A percentile compares a stretch with the other conserved stretches of the same genome.
phyloP scores from a whole-genome alignment of 352 stramenopile species.

The Phytophthora hybrid region DNA sequence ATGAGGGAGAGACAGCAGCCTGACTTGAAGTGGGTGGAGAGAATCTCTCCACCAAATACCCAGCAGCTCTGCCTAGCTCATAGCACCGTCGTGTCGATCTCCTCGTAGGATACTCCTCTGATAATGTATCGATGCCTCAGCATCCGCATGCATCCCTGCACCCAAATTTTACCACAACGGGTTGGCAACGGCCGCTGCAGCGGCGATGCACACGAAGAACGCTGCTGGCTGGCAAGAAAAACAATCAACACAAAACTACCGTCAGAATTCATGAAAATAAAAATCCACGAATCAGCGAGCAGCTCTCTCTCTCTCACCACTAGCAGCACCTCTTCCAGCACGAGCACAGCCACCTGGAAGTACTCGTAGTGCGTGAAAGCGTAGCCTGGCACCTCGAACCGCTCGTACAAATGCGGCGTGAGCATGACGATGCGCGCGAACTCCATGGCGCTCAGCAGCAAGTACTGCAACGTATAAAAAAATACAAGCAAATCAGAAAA shows the following conservation, averaged over 20 bases:
- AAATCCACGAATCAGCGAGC: neutral
- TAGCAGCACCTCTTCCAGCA: slow-evolving; percentile 69
- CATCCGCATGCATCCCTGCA: slow-evolving; percentile 8
- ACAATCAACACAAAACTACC: neutral
- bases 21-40: neutral
- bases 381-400: slow-evolving; percentile 62
- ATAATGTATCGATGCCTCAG: slow-evolving; percentile 17
- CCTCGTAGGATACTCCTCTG: slow-evolving; percentile 23
- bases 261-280: neutral
- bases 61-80: slow-evolving; percentile 3
- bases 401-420: slow-evolving; percentile 67
- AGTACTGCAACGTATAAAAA: slow-evolving; percentile 52
- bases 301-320: slow-evolving; percentile 63
- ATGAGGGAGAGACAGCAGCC: neutral
- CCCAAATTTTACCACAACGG: slow-evolving; percentile 55
- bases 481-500: slow-evolving; percentile 23
- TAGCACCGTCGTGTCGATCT: slow-evolving; percentile 11
- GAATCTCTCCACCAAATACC: neutral
- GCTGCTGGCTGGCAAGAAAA: slow-evolving; percentile 56
- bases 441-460: slow-evolving; percentile 77
- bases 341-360: slow-evolving; percentile 74
- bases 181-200: slow-evolving; percentile 64
- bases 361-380: slow-evolving; percentile 75
- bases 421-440: slow-evolving; percentile 77
- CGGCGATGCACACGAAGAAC: slow-evolving; percentile 76